phyloP scores from a whole-genome alignment of 78 protist species.

The Fonticula alba region DNA sequence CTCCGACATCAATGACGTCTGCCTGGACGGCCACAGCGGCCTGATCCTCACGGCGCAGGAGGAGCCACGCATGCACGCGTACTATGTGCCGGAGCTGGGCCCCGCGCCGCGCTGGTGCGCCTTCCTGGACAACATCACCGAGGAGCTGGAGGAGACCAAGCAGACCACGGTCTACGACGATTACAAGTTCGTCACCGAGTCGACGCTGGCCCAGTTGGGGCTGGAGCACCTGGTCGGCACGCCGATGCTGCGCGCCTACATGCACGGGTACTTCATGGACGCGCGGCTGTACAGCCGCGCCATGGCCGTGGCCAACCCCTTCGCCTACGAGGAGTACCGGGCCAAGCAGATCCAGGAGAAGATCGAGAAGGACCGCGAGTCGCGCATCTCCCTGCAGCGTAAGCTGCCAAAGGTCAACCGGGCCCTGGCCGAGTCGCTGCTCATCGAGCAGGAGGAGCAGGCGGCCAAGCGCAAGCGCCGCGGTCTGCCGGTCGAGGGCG shows the following conservation, averaged over 20 bases:
- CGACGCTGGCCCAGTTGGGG: conserved; percentile 46
- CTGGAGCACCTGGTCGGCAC: conserved; percentile 52
- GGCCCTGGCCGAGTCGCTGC: conserved; percentile 21
- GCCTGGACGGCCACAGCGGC: conserved; percentile 32
- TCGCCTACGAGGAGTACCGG: conserved; percentile 36
- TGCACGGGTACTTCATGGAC: conserved; percentile 89
- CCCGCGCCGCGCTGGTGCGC: conserved; percentile 93
- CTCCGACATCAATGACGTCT: conserved; percentile 35
- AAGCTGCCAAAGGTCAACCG: conserved; percentile 29
- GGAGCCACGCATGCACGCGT: conserved; percentile 44
- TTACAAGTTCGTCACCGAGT: conserved; percentile 75
- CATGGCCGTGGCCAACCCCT: conserved; percentile 26
- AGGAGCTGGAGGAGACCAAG: conserved; percentile 56
- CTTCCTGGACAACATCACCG: conserved; percentile 74
- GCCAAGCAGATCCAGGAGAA: conserved; percentile 18
- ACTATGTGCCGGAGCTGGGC: conserved; percentile 79
- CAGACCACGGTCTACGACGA: conserved; percentile 53
- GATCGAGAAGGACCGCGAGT: conserved; percentile 11
- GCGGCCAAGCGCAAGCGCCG: conserved; percentile 1
- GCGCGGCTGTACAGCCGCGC: conserved; percentile 25
- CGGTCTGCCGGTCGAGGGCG: no score
- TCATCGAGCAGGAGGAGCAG: background rate
- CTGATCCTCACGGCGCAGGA: conserved; percentile 62
- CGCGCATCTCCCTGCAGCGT: conserved; percentile 24
- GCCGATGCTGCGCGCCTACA: conserved; percentile 44